These are phyloP conservation scores for Cercophora scortea DNA, from an alignment of 495 filamentous ascomycete genomes.

Conservation along the genomic window DNA sequence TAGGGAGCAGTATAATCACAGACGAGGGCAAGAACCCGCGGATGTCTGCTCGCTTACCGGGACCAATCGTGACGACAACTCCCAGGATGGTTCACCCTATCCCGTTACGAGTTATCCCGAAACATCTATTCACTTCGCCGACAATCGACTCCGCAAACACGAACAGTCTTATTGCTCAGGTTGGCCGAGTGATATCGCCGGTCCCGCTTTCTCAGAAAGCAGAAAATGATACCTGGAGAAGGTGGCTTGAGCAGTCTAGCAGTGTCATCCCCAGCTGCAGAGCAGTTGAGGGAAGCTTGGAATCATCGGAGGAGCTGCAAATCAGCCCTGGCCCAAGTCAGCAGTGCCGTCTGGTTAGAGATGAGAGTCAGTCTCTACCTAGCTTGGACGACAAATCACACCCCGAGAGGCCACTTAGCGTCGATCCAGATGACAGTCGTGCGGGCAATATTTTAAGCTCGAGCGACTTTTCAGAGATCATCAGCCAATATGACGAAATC, in stretches of 20 bases:
- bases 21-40: not conserved
- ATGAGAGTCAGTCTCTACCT: not conserved
- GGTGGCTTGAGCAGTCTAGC: conserved; percentile 13
- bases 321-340: conserved; percentile 22
- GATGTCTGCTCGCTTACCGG: not conserved
- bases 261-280: conserved; percentile 3
- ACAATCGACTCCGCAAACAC: conserved; percentile 11
- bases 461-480: not conserved
- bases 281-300: conserved; percentile 7
- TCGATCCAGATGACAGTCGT: not conserved
- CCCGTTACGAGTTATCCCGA: conserved; percentile 7
- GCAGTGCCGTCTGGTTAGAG: not conserved
- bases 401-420: not conserved
- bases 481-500: too few relatives aligned
- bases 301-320: not conserved
- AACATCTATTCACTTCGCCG: not conserved
- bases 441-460: not conserved
- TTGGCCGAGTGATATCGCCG: conserved; percentile 7
- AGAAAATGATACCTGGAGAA: conserved; percentile 12
- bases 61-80: not conserved
- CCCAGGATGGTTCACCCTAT: conserved; percentile 7
- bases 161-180: conserved; percentile 16
- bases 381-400: not conserved
- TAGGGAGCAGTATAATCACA: too few relatives aligned
- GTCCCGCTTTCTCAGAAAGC: conserved; percentile 13